Conservation (phyloP, 106 monocot species). For the Platanthera guangdongensis region DNA sequence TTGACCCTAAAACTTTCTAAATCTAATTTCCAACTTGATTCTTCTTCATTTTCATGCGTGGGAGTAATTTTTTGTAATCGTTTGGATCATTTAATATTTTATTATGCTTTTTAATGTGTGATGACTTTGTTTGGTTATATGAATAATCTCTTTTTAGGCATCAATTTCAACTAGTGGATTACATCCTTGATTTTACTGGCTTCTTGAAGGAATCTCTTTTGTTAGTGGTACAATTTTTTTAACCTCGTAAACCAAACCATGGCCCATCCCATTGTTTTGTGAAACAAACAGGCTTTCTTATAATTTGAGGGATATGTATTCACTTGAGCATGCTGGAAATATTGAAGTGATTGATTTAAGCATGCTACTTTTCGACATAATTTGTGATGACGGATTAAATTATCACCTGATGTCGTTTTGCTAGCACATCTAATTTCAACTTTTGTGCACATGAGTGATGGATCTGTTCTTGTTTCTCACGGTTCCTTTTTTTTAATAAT, state of each 20-base stretch:
- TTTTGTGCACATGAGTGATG: not conserved
- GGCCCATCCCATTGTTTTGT: not conserved
- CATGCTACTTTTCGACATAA: not conserved
- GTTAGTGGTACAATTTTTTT: not conserved
- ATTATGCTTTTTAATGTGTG: not conserved
- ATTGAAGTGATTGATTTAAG: not conserved
- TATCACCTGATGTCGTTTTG: not conserved
- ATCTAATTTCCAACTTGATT: not conserved
- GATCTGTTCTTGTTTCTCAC: not conserved
- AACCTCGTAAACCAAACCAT: not conserved
- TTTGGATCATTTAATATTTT: not conserved
- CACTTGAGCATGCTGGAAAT: not conserved
- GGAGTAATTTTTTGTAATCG: not conserved
- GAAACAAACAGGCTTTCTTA: not conserved
- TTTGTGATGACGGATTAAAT: not conserved
- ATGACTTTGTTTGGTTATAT: not conserved
- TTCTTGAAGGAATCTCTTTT: not conserved
- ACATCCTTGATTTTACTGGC: not conserved
- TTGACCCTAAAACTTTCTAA: not conserved
- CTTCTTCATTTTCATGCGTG: not conserved
- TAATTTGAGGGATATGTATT: not conserved
- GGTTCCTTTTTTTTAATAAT: not conserved
- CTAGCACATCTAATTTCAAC: not conserved
- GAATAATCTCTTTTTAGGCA: not conserved
- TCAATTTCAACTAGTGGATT: not conserved